A percentile compares a stretch with the other conserved stretches of the same genome.
These are phyloP conservation scores for Neocallimastix lanati DNA, from an alignment of 192 early-diverging fungal species.

Conservation along the genomic window DNA sequence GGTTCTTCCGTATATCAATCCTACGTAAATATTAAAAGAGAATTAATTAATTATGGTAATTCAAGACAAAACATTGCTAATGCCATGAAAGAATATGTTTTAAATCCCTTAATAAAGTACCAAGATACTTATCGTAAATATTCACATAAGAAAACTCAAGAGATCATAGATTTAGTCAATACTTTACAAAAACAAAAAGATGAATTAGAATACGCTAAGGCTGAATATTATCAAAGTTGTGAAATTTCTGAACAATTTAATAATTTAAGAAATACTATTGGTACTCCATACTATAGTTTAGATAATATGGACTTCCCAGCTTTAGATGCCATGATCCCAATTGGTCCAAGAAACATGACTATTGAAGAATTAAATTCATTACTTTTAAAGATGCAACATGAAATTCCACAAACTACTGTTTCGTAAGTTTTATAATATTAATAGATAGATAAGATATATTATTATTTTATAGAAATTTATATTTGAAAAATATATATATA, in stretches of 20 bases:
- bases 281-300: not conserved
- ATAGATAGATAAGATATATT: no score
- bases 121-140: not conserved
- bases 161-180: not conserved
- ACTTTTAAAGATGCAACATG: not conserved
- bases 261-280: not conserved
- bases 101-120: not conserved
- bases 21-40: not conserved
- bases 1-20: not conserved
- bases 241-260: not conserved
- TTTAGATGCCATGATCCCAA: not conserved
- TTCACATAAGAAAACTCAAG: not conserved
- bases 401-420: not conserved
- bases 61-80: not conserved
- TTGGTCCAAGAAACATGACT: not conserved
- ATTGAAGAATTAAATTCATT: not conserved
- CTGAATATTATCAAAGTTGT: not conserved
- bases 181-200: not conserved
- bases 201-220: not conserved
- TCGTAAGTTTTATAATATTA: not conserved
- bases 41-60: not conserved
- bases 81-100: not conserved
- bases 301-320: not conserved
- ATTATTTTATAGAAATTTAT: no score
- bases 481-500: no score